Base-by-base conservation (phyloP, 331 rosid species). In the Cydonia oblonga region DNA sequence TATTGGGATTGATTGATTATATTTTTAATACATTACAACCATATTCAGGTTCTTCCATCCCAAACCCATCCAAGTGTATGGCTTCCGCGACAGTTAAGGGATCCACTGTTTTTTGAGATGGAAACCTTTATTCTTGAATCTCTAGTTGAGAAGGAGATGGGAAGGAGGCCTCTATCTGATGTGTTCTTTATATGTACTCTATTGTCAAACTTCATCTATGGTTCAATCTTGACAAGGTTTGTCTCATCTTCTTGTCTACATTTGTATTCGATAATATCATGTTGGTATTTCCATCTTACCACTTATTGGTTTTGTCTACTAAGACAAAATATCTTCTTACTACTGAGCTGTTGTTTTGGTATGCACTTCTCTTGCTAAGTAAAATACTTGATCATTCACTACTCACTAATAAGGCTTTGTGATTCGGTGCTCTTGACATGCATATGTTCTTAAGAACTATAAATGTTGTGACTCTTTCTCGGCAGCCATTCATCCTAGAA, bases 51-150 rank as follows among this genome's bases (percentile, higher is more conserved):
- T 80, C 72, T 83, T 29, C 77, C 84, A 69, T 72, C 64, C 53
- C 86, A 68, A 72, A 72, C 75, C 73, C 75, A 71, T 73, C 82
- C 82, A 28, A 80, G 66, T 49, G 83, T 89, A 61, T 81, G 72
- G 75, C 87, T 90, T 72, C 96, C 97, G 16, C 81, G 76, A 64
- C 92, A 85, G 77, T 68, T 89, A 76, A 84, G 92, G 62, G 92
- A 90, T 74, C 86, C 84, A 63, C 86, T 90, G 30, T 75, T 90
- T 81, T 82, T 65, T 77, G 93, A 93, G 84, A 81, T 89, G 95
- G 98, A 87, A 83, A 80, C 80, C 23, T 63, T 78, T 70, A 76
- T 90, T 82, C 87, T 84, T 81, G 91, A 85, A 76, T 77, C 81
- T 72, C 68, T 86, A 71, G 84, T 63, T 28, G 88, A 85, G 64